phyloP scores from a whole-genome alignment of 2,329 filamentous ascomycete genomes.

The Onygena corvina region DNA sequence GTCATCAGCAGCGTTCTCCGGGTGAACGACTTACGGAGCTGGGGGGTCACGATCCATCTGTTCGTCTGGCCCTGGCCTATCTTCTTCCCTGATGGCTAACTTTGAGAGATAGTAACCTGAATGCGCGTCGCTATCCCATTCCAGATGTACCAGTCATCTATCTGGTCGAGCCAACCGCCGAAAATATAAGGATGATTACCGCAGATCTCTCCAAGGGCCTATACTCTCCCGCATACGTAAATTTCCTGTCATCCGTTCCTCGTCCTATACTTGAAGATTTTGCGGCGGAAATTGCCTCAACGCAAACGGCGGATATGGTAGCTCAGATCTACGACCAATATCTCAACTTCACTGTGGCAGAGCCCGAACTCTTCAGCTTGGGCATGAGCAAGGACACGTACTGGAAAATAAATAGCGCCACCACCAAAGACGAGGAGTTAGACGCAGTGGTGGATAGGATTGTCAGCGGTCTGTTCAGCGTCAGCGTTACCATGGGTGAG shows the following conservation, averaged over 20 bases:
- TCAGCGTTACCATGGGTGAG: slow-evolving; percentile 92
- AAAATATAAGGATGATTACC: slow-evolving; percentile 73
- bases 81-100: slow-evolving; percentile 13
- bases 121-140: slow-evolving; percentile 71
- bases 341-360: slow-evolving; percentile 90
- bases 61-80: slow-evolving; percentile 33
- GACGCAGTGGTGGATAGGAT: slow-evolving; percentile 80
- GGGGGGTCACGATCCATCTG: slow-evolving; percentile 97
- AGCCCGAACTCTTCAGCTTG: slow-evolving; percentile 88
- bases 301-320: slow-evolving; percentile 77
- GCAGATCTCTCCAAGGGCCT: slow-evolving; percentile 74
- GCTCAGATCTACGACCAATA: slow-evolving; percentile 94
- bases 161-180: slow-evolving; percentile 73
- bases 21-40: slow-evolving; percentile 80
- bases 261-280: slow-evolving; percentile 89
- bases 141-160: slow-evolving; percentile 95
- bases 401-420: slow-evolving; percentile 88
- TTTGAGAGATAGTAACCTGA: slow-evolving; percentile 56
- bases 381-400: slow-evolving; percentile 90
- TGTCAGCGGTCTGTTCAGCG: slow-evolving; percentile 92
- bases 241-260: slow-evolving; percentile 89
- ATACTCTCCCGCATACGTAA: slow-evolving; percentile 89
- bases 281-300: slow-evolving; percentile 70
- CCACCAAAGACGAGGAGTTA: slow-evolving; percentile 79
- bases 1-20: slow-evolving; percentile 92